Evolutionary conservation across 2,329 filamentous ascomycete species (phyloP).

Genomic region (Neopestalotiopsis rosae): DNA sequence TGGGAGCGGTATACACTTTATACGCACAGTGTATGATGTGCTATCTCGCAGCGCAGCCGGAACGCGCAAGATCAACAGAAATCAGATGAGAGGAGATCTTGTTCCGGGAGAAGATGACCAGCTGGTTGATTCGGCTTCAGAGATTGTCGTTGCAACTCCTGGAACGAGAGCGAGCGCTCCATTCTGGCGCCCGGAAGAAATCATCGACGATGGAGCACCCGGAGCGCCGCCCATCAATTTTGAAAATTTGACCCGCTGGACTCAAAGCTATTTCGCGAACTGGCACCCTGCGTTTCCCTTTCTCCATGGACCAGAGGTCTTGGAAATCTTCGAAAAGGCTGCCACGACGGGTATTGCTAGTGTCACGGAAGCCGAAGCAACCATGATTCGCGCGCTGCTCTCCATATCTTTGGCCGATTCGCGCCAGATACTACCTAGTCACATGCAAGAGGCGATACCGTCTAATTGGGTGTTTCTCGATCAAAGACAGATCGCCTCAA

Average conservation of each 20-base stretch:
- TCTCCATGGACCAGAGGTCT: slow-evolving; percentile 56
- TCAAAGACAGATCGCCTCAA: slow-evolving; percentile 55
- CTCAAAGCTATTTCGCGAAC: slow-evolving; percentile 58
- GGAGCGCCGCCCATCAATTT: slow-evolving; percentile 39
- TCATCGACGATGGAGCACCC: slow-evolving; percentile 20
- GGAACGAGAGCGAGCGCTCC: slow-evolving; percentile 30
- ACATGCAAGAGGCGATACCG: slow-evolving; percentile 40
- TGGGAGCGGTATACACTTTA: slow-evolving; percentile 64
- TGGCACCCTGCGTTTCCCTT: slow-evolving; percentile 65
- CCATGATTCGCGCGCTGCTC: slow-evolving; percentile 53
- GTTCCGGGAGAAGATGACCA: slow-evolving; percentile 65
- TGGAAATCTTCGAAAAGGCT: slow-evolving; percentile 50
- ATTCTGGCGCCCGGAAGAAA: slow-evolving; percentile 44
- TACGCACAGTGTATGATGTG: slow-evolving; percentile 58
- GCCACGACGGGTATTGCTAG: slow-evolving; percentile 37
- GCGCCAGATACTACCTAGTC: slow-evolving; percentile 42
- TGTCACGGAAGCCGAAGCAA: slow-evolving; percentile 40
- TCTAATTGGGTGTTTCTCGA: slow-evolving; percentile 50
- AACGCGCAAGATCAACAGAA: slow-evolving; percentile 30
- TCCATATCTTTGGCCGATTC: slow-evolving; percentile 60
- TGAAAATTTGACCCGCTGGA: slow-evolving; percentile 55
- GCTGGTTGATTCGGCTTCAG: slow-evolving; percentile 33
- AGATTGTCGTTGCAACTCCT: slow-evolving; percentile 8
- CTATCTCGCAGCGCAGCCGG: slow-evolving; percentile 39
- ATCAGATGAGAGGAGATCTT: slow-evolving; percentile 42